phyloP scores from a whole-genome alignment of 2,329 filamentous ascomycete species.

The Fusarium tjaetaba region DNA sequence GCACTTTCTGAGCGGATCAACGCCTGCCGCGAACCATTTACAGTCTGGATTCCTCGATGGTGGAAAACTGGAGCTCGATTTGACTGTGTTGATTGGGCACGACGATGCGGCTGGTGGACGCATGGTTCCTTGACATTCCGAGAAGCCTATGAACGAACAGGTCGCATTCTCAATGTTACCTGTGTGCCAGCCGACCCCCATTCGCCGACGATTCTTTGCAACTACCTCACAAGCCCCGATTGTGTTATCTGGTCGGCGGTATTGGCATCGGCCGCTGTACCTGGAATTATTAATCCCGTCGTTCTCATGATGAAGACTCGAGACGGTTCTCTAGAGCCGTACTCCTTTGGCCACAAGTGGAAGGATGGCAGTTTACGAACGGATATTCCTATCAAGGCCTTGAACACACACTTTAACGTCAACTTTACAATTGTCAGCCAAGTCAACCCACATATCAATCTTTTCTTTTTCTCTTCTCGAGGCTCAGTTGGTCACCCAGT shows the following conservation, averaged over 20 bases:
- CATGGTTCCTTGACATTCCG: slow-evolving; percentile 91
- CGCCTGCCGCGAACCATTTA: slow-evolving; percentile 82
- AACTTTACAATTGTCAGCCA: slow-evolving; percentile 91
- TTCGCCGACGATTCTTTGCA: slow-evolving; percentile 89
- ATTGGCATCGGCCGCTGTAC: slow-evolving; percentile 92
- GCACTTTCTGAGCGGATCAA: slow-evolving; percentile 86
- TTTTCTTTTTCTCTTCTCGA: slow-evolving; percentile 97
- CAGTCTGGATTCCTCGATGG: slow-evolving; percentile 84
- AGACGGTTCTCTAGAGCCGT: slow-evolving; percentile 82
- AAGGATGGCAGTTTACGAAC: slow-evolving; percentile 95
- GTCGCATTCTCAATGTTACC: slow-evolving; percentile 92
- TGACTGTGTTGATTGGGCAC: slow-evolving; percentile 92
- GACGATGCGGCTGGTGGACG: slow-evolving; percentile 87
- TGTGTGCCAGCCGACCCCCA: slow-evolving; percentile 97
- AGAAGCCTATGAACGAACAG: slow-evolving; percentile 93
- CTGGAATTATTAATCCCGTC: slow-evolving; percentile 93
- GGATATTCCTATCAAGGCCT: slow-evolving; percentile 91
- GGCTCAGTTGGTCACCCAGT: slow-evolving; percentile 93
- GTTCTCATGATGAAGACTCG: slow-evolving; percentile 90
- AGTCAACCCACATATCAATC: slow-evolving; percentile 97
- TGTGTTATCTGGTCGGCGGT: slow-evolving; percentile 99
- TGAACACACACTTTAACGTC: slow-evolving; percentile 98
- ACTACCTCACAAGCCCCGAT: slow-evolving; percentile 94
- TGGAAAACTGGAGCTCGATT: slow-evolving; percentile 94
- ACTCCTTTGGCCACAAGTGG: slow-evolving; percentile 99